These are phyloP conservation scores for Coemansia interrupta DNA, from an alignment of 192 early-diverging fungal genomes.

Conservation along the genomic window DNA sequence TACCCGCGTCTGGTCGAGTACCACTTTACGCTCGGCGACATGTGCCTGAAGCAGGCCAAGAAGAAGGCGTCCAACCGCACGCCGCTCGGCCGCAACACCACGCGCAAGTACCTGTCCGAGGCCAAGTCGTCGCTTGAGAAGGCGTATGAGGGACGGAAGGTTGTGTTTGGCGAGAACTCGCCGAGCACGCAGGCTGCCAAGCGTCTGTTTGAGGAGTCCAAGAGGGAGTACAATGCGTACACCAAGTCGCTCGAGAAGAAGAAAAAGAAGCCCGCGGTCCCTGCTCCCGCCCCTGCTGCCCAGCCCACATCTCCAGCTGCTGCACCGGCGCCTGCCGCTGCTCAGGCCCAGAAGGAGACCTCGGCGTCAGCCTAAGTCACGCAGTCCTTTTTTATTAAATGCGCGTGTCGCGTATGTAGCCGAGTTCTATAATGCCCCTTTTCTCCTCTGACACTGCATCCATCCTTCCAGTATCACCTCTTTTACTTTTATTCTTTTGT, in stretches of 20 bases:
- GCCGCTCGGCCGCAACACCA: conserved; percentile 40
- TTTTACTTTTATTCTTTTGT: not conserved
- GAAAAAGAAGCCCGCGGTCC: conserved; percentile 15
- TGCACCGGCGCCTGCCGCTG: not conserved
- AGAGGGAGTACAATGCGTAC: conserved; percentile 46
- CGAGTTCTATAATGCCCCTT: no score
- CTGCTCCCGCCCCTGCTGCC: conserved; percentile 13
- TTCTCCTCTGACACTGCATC: no score
- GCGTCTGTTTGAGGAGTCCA: conserved; percentile 38
- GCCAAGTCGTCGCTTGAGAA: conserved; percentile 36
- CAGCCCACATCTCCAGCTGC: conserved; percentile 9
- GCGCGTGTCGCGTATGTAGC: no score
- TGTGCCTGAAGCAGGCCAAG: conserved; percentile 56
- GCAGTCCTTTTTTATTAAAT: not conserved
- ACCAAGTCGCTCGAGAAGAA: conserved; percentile 44
- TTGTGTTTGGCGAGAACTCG: conserved; percentile 44
- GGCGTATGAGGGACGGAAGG: conserved; percentile 23
- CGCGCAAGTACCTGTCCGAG: conserved; percentile 44
- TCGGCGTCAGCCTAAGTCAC: conserved; percentile 14
- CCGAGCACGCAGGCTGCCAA: conserved; percentile 25
- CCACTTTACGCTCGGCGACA: conserved; percentile 55
- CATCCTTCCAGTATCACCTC: not conserved
- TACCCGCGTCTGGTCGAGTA: conserved; percentile 62
- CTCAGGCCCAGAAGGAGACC: conserved; percentile 5
- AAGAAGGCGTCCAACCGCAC: conserved; percentile 49